These are phyloP conservation scores for Carex scoparia DNA, from an alignment of 176 grass and related monocot species.

Conservation along the genomic window DNA sequence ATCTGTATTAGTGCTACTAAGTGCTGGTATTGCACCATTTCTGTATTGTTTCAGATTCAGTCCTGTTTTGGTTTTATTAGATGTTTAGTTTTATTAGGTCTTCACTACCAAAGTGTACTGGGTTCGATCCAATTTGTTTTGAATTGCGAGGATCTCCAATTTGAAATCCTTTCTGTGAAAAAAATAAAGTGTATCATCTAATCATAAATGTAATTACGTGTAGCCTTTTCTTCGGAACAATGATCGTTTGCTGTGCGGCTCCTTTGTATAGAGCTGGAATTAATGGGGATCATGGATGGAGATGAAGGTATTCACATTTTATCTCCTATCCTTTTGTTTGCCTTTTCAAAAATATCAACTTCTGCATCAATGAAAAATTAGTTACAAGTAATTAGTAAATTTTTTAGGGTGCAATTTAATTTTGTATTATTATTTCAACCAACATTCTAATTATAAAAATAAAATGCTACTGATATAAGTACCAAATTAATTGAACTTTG, in stretches of 20 bases:
- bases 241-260: constrained; percentile 24
- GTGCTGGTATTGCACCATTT: too few species aligned
- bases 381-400: neutral
- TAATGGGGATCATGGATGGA: constrained; percentile 39
- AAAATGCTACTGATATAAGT: neutral
- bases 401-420: neutral
- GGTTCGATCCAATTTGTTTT: neutral
- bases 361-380: neutral
- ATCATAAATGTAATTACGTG: neutral
- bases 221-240: constrained; percentile 23
- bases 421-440: neutral
- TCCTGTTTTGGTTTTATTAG: too few species aligned
- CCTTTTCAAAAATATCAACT: too few species aligned
- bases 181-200: neutral
- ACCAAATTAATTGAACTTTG: neutral
- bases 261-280: constrained; percentile 43
- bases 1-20: too few species aligned
- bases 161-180: neutral
- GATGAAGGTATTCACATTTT: neutral
- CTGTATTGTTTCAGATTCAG: too few species aligned
- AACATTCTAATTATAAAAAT: neutral
- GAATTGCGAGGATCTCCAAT: neutral
- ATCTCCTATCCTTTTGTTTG: too few species aligned
- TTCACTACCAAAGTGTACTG: neutral
- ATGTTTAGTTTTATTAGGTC: too few species aligned